A percentile compares a stretch with the other conserved stretches of the same genome.
Conservation (phyloP, 805 yeast genomes). For the Metschnikowia baotianmanensis region DNA sequence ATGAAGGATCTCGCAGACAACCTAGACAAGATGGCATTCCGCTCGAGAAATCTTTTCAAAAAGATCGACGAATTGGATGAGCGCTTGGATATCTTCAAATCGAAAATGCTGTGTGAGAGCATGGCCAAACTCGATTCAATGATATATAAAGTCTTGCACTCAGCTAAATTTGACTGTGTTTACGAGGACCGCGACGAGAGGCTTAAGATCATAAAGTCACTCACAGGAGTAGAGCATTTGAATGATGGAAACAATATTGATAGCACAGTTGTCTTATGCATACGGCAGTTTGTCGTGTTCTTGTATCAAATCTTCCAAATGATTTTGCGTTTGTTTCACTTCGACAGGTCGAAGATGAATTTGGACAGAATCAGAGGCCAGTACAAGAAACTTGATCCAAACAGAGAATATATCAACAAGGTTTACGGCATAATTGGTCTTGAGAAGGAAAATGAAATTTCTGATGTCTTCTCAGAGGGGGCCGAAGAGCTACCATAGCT, state of each 20-base stretch:
- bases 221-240: conserved; percentile 24
- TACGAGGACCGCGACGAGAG: conserved; percentile 31
- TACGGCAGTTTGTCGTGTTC: conserved; percentile 27
- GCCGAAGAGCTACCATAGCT: no score
- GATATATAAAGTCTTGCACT: conserved; percentile 27
- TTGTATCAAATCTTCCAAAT: conserved; percentile 33
- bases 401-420: conserved; percentile 33
- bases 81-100: conserved; percentile 27
- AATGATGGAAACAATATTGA: conserved; percentile 9
- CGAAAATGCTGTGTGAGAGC: conserved; percentile 29
- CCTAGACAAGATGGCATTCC: conserved; percentile 39
- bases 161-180: conserved; percentile 32
- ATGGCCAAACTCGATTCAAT: conserved; percentile 24
- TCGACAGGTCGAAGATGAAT: conserved; percentile 43
- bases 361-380: conserved; percentile 38
- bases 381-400: conserved; percentile 42
- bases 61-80: conserved; percentile 42
- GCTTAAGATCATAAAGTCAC: conserved; percentile 23
- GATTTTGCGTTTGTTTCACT: conserved; percentile 35
- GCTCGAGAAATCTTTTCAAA: conserved; percentile 39
- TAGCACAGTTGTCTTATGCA: conserved; percentile 1
- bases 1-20: conserved; percentile 31
- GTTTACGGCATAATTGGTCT: conserved; percentile 34
- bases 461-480: conserved; percentile 12
- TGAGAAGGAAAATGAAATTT: conserved; percentile 2